Evolutionary conservation across 805 yeast genomes (phyloP).

Genomic region (Ogataea kodamae): DNA sequence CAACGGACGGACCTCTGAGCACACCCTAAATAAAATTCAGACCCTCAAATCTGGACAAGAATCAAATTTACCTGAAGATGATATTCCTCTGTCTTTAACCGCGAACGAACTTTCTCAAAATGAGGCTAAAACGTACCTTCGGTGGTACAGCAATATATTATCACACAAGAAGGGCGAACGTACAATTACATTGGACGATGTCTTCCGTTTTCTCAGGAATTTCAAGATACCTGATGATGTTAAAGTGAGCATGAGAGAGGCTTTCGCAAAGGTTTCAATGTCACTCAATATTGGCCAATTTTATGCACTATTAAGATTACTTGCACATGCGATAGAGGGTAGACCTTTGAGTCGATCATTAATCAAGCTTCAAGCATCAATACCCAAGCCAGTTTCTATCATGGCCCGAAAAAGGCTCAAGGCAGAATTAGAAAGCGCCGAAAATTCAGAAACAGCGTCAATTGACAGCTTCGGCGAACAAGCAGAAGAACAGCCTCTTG

Average conservation of each 20-base stretch:
- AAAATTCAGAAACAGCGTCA: conserved; percentile 18
- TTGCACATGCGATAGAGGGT: conserved; percentile 61
- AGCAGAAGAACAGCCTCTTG: conserved; percentile 12
- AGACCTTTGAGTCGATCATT: conserved; percentile 50
- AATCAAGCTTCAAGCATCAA: conserved; percentile 54
- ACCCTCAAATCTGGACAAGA: conserved; percentile 3
- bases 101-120: conserved; percentile 66
- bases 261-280: conserved; percentile 51
- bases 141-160: conserved; percentile 90
- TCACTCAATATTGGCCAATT: conserved; percentile 85
- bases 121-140: conserved; percentile 79
- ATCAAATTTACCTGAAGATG: conserved; percentile 31
- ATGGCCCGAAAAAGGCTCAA: conserved; percentile 54
- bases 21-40: too few relatives aligned
- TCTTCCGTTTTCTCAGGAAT: conserved; percentile 72
- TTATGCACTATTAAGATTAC: conserved; percentile 77
- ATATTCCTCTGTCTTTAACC: conserved; percentile 62
- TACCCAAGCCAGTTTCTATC: conserved; percentile 80
- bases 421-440: conserved; percentile 37
- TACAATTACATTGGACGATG: conserved; percentile 68
- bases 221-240: conserved; percentile 58
- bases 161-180: conserved; percentile 60
- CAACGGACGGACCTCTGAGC: conserved; percentile 1
- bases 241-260: conserved; percentile 46
- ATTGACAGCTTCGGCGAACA: conserved; percentile 10